Percentiles rank a stretch among this genome's conserved stretches.
Conservation (phyloP, 2,329 filamentous ascomycete genomes). For the Madurella mycetomatis region DNA sequence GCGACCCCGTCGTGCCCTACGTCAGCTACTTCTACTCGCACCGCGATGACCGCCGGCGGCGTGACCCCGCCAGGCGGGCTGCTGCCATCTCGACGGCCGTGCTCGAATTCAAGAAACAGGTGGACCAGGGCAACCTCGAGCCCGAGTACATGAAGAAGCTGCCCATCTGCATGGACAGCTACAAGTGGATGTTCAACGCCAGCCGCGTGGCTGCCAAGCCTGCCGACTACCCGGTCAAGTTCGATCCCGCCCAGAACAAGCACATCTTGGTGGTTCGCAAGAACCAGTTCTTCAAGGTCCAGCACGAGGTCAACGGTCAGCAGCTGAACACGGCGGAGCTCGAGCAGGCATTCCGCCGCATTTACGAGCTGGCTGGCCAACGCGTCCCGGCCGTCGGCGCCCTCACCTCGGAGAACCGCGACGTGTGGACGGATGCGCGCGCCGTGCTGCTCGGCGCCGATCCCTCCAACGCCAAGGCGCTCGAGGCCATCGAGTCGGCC, state of each 20-base stretch:
- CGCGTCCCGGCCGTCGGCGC: constrained; percentile 71
- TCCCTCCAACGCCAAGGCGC: constrained; percentile 69
- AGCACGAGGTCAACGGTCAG: constrained; percentile 73
- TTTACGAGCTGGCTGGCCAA: constrained; percentile 72
- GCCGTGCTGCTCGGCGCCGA: constrained; percentile 70
- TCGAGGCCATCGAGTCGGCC: constrained; percentile 80
- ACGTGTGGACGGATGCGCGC: constrained; percentile 84
- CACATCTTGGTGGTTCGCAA: constrained; percentile 89
- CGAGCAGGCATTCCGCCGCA: constrained; percentile 78
- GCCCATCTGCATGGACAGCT: constrained; percentile 97
- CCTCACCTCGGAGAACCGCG: constrained; percentile 87
- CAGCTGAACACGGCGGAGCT: constrained; percentile 86
- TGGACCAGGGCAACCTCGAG: constrained; percentile 77
- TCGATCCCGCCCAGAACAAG: constrained; percentile 67
- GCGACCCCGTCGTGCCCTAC: constrained; percentile 94
- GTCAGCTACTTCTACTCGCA: constrained; percentile 99
- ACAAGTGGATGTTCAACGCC: constrained; percentile 98
- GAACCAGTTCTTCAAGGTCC: constrained; percentile 95
- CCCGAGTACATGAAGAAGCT: constrained; percentile 99
- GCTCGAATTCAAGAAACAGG: constrained; percentile 91
- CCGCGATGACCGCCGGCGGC: constrained; percentile 81
- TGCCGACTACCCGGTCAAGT: constrained; percentile 80
- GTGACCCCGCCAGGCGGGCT: constrained; percentile 86
- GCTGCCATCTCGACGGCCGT: constrained; percentile 82
- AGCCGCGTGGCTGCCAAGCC: constrained; percentile 79